Evolutionary conservation across 129 eudicot species (phyloP).

Genomic region (Calendula officinalis): DNA sequence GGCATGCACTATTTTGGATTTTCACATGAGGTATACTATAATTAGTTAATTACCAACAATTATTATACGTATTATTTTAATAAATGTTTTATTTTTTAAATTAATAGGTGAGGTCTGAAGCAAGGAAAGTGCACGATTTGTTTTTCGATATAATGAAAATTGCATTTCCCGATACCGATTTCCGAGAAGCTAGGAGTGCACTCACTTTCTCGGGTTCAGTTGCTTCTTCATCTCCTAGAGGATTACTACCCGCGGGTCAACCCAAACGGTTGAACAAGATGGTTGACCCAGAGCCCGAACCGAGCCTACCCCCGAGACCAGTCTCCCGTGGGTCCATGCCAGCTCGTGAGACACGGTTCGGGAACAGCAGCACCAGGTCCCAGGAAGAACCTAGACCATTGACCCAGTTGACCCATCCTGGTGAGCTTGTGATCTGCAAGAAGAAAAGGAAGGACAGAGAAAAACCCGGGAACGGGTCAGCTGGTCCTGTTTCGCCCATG

Average conservation of each 20-base stretch:
- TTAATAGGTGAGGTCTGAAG: slow-evolving; percentile 81
- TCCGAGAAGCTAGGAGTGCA: slow-evolving; percentile 72
- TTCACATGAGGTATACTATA: slow-evolving; percentile 67
- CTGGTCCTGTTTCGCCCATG: slow-evolving; percentile 59
- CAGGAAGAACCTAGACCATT: slow-evolving; percentile 48
- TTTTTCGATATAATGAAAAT: slow-evolving; percentile 81
- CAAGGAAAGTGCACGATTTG: slow-evolving; percentile 88
- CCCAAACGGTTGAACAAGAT: slow-evolving; percentile 51
- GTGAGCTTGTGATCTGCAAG: slow-evolving; percentile 92
- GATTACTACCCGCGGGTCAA: slow-evolving; percentile 34
- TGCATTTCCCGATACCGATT: slow-evolving; percentile 70
- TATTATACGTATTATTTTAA: neutral
- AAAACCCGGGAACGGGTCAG: slow-evolving; percentile 56
- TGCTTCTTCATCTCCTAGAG: slow-evolving; percentile 52
- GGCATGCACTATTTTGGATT: slow-evolving; percentile 65
- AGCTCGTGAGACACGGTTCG: slow-evolving; percentile 58
- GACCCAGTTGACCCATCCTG: slow-evolving; percentile 80
- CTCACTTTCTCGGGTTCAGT: slow-evolving; percentile 59
- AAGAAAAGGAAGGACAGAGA: slow-evolving; percentile 92
- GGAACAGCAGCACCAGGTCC: slow-evolving; percentile 38
- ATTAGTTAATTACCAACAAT: neutral
- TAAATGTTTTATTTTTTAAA: neutral
- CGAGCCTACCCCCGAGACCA: slow-evolving; percentile 49
- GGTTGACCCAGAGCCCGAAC: slow-evolving; percentile 47
- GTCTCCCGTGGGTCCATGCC: slow-evolving; percentile 47